Percentiles rank a stretch among this genome's conserved stretches.
Evolutionary conservation across 2,329 filamentous ascomycete genomes (phyloP).

Genomic region (Cercospora janseana): DNA sequence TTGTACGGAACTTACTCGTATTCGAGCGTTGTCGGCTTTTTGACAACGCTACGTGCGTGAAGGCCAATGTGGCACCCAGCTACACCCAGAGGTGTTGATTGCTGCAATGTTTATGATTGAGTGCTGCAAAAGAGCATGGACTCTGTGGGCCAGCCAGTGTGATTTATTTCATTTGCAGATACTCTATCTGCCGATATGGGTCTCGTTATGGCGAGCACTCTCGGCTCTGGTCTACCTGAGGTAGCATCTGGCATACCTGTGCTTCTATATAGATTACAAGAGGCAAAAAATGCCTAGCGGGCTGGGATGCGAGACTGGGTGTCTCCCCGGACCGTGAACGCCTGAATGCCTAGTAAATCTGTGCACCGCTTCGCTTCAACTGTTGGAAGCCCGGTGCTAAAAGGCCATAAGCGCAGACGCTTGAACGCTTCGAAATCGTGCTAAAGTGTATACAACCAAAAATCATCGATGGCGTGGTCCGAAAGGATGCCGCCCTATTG

Average conservation of each 20-base stretch:
- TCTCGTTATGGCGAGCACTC: constrained; percentile 3
- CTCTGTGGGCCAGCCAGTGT: no score
- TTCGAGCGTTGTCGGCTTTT: no score
- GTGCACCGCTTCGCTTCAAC: constrained; percentile 18
- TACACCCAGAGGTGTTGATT: no score
- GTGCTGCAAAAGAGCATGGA: no score
- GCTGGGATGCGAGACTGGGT: no score
- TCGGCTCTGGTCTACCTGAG: constrained; percentile 1
- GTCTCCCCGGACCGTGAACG: no score
- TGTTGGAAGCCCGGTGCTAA: constrained; percentile 20
- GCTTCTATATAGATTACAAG: constrained; percentile 9
- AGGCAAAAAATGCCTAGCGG: no score
- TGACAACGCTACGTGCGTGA: no score
- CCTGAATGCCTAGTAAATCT: constrained; percentile 6
- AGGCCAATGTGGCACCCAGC: no score
- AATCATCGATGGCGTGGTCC: background rate
- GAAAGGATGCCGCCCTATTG: background rate
- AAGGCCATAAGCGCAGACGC: constrained; percentile 22
- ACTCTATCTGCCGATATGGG: background rate
- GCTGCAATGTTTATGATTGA: no score
- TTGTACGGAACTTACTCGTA: no score
- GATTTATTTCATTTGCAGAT: constrained; percentile 3
- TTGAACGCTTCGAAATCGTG: constrained; percentile 19
- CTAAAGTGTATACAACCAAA: constrained; percentile 17
- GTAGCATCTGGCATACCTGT: constrained; percentile 10